Conservation (phyloP, 1,284 basidiomycete species). For the Ceratobasidium sp. region DNA sequence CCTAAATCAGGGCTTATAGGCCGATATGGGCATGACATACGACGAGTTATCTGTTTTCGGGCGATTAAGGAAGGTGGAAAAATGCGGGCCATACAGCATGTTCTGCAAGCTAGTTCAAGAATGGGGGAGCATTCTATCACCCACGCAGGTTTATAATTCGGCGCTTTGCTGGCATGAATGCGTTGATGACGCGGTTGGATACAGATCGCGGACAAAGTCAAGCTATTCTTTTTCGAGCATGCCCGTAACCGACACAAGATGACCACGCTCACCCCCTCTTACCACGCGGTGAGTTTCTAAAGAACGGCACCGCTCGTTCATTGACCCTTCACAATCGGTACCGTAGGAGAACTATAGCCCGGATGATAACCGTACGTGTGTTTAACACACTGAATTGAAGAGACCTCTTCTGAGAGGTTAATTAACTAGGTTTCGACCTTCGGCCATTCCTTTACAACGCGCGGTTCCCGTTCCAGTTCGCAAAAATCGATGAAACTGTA, state of each 20-base stretch:
- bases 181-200: constrained; percentile 21
- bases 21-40: constrained; percentile 99
- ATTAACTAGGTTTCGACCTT: constrained; percentile 84
- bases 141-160: constrained; percentile 69
- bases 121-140: constrained; percentile 76
- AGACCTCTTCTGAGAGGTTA: background rate
- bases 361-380: constrained; percentile 90
- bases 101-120: constrained; percentile 94
- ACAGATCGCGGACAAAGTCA: constrained; percentile 95
- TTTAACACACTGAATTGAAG: background rate
- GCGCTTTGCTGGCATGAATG: constrained; percentile 2
- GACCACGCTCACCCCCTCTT: constrained; percentile 97
- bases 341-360: constrained; percentile 92
- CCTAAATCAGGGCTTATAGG: constrained; percentile 61
- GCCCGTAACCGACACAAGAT: constrained; percentile 99
- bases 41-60: constrained; percentile 96
- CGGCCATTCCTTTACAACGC: constrained; percentile 96
- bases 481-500: constrained; percentile 90
- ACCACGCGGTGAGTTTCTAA: constrained; percentile 82
- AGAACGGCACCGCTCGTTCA: constrained; percentile 11
- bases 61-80: constrained; percentile 93
- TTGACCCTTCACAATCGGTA: constrained; percentile 40
- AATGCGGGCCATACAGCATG: constrained; percentile 97
- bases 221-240: constrained; percentile 97
- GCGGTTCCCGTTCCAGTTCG: constrained; percentile 96